Evolutionary conservation across 345 rosid genomes (phyloP).

Genomic region (Geranium rotundifolium): DNA sequence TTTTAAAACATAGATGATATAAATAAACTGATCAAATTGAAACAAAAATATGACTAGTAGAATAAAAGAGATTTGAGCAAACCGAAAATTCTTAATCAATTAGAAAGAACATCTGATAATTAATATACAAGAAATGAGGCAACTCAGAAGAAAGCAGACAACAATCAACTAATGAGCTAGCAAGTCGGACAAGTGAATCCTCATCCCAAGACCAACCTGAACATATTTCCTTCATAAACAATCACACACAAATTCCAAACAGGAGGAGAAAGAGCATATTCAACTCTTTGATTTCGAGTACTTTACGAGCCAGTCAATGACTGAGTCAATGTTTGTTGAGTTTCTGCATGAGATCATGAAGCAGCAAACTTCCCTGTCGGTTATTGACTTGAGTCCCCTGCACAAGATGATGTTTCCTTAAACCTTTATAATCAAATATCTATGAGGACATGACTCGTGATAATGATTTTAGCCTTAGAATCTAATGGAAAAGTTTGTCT

Average conservation of each 20-base stretch:
- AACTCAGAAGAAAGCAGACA: no score
- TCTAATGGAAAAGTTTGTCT: slow-evolving; percentile 1
- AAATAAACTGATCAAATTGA: no score
- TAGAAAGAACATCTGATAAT: no score
- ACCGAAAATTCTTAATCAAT: no score
- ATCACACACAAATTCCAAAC: background rate
- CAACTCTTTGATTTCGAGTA: slow-evolving; percentile 17
- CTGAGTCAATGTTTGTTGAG: slow-evolving; percentile 21
- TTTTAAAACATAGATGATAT: no score
- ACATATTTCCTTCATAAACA: background rate
- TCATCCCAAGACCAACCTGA: background rate
- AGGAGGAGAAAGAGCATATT: slow-evolving; percentile 9
- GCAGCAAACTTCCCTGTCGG: slow-evolving; percentile 32
- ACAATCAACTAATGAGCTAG: no score
- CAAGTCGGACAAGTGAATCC: background rate
- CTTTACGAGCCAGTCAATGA: slow-evolving; percentile 34
- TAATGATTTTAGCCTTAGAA: background rate
- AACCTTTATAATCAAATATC: background rate
- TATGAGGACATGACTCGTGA: background rate
- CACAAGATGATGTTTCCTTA: background rate
- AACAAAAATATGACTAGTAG: no score
- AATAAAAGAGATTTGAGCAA: no score
- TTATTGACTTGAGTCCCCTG: slow-evolving; percentile 16
- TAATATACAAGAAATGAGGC: no score
- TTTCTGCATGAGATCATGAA: slow-evolving; percentile 32